Percentiles rank a stretch among this genome's conserved stretches.
Conservation (phyloP, 2,329 filamentous ascomycete genomes). For the Colletotrichum paranaense region DNA sequence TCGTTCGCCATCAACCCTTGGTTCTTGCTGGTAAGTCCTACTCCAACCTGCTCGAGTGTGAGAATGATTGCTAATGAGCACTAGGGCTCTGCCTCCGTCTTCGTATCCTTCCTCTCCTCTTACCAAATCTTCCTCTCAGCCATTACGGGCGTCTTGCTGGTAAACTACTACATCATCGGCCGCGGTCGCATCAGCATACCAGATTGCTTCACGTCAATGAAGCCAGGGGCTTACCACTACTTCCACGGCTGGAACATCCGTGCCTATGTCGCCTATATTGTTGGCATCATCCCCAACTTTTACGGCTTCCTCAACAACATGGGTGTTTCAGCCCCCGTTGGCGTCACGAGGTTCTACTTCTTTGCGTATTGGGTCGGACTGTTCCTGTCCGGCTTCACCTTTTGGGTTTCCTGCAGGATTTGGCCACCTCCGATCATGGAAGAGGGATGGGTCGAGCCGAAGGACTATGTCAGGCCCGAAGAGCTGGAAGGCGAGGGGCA, state of each 20-base stretch:
- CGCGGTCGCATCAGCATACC: slow-evolving; percentile 49
- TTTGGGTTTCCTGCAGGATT: slow-evolving; percentile 36
- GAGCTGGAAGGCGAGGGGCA: slow-evolving; percentile 12
- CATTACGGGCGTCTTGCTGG: slow-evolving; percentile 53
- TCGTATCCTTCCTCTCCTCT: slow-evolving; percentile 49
- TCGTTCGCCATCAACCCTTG: slow-evolving; percentile 52
- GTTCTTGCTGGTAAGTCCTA: slow-evolving; percentile 47
- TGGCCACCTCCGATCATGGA: slow-evolving; percentile 37
- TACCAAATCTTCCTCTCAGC: slow-evolving; percentile 52
- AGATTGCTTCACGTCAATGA: slow-evolving; percentile 37
- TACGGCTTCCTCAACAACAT: slow-evolving; percentile 54
- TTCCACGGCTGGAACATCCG: slow-evolving; percentile 28
- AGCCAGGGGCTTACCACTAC: slow-evolving; percentile 28
- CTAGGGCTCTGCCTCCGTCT: slow-evolving; percentile 48
- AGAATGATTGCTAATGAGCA: slow-evolving; percentile 34
- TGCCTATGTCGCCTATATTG: slow-evolving; percentile 39
- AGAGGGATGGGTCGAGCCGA: slow-evolving; percentile 36
- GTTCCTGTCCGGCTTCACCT: slow-evolving; percentile 50
- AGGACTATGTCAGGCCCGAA: slow-evolving; percentile 31
- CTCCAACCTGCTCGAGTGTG: no score
- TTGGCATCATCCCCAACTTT: slow-evolving; percentile 53
- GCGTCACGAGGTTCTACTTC: slow-evolving; percentile 61
- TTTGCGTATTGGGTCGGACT: slow-evolving; percentile 66
- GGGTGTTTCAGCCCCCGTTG: slow-evolving; percentile 48
- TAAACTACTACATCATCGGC: slow-evolving; percentile 48